phyloP scores from a whole-genome alignment of 345 rosid genomes.

The Cardamine occulta region DNA sequence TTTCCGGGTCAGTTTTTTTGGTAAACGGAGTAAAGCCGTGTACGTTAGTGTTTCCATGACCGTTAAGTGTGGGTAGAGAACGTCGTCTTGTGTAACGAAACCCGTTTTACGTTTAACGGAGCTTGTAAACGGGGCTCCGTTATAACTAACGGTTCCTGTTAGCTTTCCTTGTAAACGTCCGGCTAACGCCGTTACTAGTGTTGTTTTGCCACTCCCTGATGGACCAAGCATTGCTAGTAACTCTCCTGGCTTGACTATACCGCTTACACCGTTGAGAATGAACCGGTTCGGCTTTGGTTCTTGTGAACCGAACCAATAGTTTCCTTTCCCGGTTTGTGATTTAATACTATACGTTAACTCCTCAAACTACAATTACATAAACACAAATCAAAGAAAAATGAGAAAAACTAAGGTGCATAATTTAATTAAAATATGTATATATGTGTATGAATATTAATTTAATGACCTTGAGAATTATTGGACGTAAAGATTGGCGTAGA shows the following conservation, averaged over 20 bases:
- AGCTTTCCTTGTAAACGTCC: constrained; percentile 78
- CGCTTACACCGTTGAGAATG: constrained; percentile 76
- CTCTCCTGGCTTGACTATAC: constrained; percentile 85
- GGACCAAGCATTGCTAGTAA: constrained; percentile 95
- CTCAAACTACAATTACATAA: constrained; percentile 63
- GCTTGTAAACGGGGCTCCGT: constrained; percentile 68
- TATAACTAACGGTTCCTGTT: constrained; percentile 69
- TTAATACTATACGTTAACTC: constrained; percentile 63
- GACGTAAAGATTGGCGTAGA: constrained; percentile 58
- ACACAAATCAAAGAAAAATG: neutral
- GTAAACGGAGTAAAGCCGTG: constrained; percentile 76
- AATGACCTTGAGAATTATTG: constrained; percentile 74
- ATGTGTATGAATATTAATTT: no score
- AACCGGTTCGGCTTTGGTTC: constrained; percentile 60
- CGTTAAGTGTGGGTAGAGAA: constrained; percentile 83
- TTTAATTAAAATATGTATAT: neutral
- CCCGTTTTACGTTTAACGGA: constrained; percentile 78
- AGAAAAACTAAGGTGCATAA: neutral
- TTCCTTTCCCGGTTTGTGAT: constrained; percentile 40
- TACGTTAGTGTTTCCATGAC: constrained; percentile 78
- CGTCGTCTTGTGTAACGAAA: constrained; percentile 83
- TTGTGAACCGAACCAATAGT: constrained; percentile 45
- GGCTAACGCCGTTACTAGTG: constrained; percentile 78
- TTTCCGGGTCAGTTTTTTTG: constrained; percentile 56
- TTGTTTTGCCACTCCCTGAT: constrained; percentile 94